A percentile compares a stretch with the other conserved stretches of the same genome.
Conservation (phyloP, 1,284 basidiomycete species). For the Singerocomus inundabilis region DNA sequence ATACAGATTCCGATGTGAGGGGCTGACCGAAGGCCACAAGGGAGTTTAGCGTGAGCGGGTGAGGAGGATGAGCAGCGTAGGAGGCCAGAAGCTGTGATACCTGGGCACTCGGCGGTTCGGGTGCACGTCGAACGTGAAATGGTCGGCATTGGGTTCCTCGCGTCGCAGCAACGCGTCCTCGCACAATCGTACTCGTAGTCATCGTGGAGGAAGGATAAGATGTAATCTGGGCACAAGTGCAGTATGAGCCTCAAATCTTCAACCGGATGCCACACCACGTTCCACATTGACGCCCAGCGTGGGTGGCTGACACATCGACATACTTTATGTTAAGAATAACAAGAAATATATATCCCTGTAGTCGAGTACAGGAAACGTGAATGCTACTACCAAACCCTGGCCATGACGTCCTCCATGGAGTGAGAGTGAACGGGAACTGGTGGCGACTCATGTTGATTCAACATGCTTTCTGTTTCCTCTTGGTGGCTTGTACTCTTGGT, state of each 20-base stretch:
- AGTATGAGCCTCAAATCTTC: neutral
- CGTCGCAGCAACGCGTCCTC: neutral
- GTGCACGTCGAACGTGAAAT: slow-evolving; percentile 27
- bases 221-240: slow-evolving; percentile 5
- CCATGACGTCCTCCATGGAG: slow-evolving; percentile 1
- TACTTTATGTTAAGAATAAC: slow-evolving; percentile 21
- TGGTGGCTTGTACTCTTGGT: slow-evolving; percentile 26
- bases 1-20: slow-evolving; percentile 62
- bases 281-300: slow-evolving; percentile 1
- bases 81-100: slow-evolving; percentile 30
- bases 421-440: neutral
- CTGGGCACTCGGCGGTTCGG: slow-evolving; percentile 28
- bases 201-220: slow-evolving; percentile 5
- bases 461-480: slow-evolving; percentile 25
- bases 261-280: neutral
- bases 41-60: slow-evolving; percentile 64
- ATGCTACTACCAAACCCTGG: slow-evolving; percentile 4
- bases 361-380: slow-evolving; percentile 22
- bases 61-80: slow-evolving; percentile 35
- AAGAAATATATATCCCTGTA: slow-evolving; percentile 28
- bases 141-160: slow-evolving; percentile 13
- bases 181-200: slow-evolving; percentile 5
- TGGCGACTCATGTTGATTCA: slow-evolving; percentile 17
- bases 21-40: slow-evolving; percentile 74
- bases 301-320: neutral